Conservation (phyloP, 2,329 filamentous ascomycete species). For the Arthrobotrys musiformis region DNA sequence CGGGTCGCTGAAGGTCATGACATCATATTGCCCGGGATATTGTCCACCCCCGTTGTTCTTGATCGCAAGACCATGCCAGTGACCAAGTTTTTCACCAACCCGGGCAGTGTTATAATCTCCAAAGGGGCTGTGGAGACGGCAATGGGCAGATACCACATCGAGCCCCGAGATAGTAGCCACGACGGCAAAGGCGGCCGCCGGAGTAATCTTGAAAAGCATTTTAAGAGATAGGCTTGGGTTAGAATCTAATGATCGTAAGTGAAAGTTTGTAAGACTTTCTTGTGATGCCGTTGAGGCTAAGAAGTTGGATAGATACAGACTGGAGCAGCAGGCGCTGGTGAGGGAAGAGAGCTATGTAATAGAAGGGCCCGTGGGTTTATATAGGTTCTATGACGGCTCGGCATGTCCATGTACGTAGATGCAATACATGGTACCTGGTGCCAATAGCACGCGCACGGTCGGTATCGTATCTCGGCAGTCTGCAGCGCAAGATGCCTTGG, state of each 20-base stretch:
- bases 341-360: background rate
- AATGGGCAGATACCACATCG: constrained; percentile 11
- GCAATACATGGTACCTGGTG: too few relatives aligned
- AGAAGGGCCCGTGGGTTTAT: background rate
- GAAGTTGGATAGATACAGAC: background rate
- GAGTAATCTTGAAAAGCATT: constrained; percentile 7
- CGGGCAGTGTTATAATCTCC: background rate
- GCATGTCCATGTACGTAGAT: too few relatives aligned
- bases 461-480: background rate
- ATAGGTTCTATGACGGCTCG: background rate
- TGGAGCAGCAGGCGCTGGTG: background rate
- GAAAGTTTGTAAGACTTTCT: background rate
- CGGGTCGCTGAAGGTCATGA: background rate
- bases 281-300: constrained; percentile 5
- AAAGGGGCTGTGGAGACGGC: constrained; percentile 3
- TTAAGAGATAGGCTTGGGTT: background rate
- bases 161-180: constrained; percentile 2
- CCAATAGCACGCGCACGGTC: too few relatives aligned
- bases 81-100: background rate
- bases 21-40: constrained; percentile 10
- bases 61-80: background rate
- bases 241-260: background rate
- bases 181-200: background rate
- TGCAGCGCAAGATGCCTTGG: too few relatives aligned
- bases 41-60: background rate